phyloP scores from a whole-genome alignment of 768 basidiomycete species.

The Suillus variegatus region DNA sequence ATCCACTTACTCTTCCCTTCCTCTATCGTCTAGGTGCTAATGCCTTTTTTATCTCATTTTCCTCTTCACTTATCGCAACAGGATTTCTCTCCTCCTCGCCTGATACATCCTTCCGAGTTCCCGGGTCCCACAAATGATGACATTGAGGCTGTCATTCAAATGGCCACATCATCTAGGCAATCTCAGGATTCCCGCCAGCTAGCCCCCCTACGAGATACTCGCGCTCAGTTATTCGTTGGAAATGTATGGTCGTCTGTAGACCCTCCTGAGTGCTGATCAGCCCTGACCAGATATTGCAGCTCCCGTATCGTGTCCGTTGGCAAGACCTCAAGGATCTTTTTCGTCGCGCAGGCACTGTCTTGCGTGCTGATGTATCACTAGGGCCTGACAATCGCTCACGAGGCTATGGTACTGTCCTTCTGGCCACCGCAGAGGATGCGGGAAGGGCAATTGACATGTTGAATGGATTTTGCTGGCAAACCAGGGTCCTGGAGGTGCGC shows the following conservation, averaged over 20 bases:
- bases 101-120: slow-evolving; percentile 10
- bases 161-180: slow-evolving; percentile 76
- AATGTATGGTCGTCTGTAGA: slow-evolving; percentile 63
- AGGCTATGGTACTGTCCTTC: slow-evolving; percentile 92
- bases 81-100: slow-evolving; percentile 9
- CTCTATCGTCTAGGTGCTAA: neutral
- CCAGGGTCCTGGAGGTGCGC: slow-evolving; percentile 86
- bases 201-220: slow-evolving; percentile 70
- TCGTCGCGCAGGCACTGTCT: slow-evolving; percentile 88
- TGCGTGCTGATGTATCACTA: slow-evolving; percentile 76
- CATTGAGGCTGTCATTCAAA: slow-evolving; percentile 90
- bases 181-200: slow-evolving; percentile 45
- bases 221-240: slow-evolving; percentile 94
- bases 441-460: slow-evolving; percentile 94
- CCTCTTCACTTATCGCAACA: slow-evolving; percentile 9
- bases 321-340: slow-evolving; percentile 99
- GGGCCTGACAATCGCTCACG: slow-evolving; percentile 90
- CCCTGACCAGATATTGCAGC: slow-evolving; percentile 43
- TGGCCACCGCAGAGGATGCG: slow-evolving; percentile 94
- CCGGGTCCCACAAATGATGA: slow-evolving; percentile 68
- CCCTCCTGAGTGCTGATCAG: slow-evolving; percentile 3
- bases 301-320: slow-evolving; percentile 97
- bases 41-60: neutral
- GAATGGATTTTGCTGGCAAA: slow-evolving; percentile 98
- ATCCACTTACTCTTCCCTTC: slow-evolving; percentile 5